Conservation (phyloP, 495 filamentous ascomycete species). For the Neurospora tetraspora region DNA sequence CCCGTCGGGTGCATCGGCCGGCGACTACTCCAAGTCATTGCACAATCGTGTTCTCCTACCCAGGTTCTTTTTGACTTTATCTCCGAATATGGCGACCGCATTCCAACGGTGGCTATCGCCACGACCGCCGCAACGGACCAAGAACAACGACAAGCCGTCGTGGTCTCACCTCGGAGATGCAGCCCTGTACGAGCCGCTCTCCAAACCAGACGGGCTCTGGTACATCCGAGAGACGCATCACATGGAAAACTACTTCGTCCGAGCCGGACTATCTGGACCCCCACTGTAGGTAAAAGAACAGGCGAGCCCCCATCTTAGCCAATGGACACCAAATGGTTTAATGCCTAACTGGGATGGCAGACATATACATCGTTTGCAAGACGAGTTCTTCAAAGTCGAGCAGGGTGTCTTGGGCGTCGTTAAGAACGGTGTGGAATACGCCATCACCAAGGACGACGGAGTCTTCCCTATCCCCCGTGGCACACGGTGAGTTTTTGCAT, state of each 20-base stretch:
- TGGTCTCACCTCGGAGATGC: constrained; percentile 1
- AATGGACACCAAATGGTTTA: not conserved
- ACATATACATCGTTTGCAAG: constrained; percentile 2
- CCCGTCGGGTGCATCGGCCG: not conserved
- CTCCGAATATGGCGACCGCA: not conserved
- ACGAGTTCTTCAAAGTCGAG: constrained; percentile 2
- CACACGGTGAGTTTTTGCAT: constrained; percentile 1
- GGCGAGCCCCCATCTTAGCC: not conserved
- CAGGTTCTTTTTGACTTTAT: not conserved
- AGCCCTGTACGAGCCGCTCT: constrained; percentile 1
- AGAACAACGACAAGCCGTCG: not conserved
- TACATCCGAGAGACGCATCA: constrained; percentile 1
- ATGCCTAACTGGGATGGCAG: not conserved
- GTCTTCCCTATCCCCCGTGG: constrained; percentile 1
- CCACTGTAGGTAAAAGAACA: not conserved
- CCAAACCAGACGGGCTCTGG: constrained; percentile 1
- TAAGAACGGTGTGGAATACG: constrained; percentile 1
- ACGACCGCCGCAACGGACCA: constrained; percentile 1
- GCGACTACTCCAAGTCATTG: not conserved
- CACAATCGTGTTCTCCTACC: not conserved
- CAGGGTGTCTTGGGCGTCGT: constrained; percentile 1
- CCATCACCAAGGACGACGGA: constrained; percentile 1
- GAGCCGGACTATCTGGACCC: constrained; percentile 1
- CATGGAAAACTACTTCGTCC: not conserved
- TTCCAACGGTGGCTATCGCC: constrained; percentile 1